phyloP scores from a whole-genome alignment of 2,329 filamentous ascomycete species.

The Cladosporium sp. region DNA sequence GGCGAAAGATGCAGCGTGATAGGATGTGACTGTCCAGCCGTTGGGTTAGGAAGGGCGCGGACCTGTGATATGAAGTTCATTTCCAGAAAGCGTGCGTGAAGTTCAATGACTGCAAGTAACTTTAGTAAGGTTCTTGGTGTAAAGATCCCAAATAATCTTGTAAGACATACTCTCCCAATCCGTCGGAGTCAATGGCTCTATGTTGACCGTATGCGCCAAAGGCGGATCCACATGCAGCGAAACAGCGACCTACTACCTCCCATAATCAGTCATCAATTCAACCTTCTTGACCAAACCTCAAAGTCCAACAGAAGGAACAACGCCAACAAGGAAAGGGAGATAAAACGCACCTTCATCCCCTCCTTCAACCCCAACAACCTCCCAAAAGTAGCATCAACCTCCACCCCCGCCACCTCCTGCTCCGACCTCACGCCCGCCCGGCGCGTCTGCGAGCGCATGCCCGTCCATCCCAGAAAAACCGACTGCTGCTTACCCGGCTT shows the following conservation, averaged over 20 bases:
- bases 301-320: neutral
- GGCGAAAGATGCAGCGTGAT: slow-evolving; percentile 90
- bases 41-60: slow-evolving; percentile 82
- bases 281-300: neutral
- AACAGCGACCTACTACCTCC: slow-evolving; percentile 49
- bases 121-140: slow-evolving; percentile 3
- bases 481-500: slow-evolving; percentile 52
- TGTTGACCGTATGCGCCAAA: slow-evolving; percentile 88
- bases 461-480: slow-evolving; percentile 91
- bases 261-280: slow-evolving; percentile 16
- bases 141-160: slow-evolving; percentile 1
- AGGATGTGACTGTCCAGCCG: slow-evolving; percentile 60
- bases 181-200: slow-evolving; percentile 88
- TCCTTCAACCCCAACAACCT: slow-evolving; percentile 70
- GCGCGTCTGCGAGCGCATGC: slow-evolving; percentile 86
- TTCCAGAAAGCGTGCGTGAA: slow-evolving; percentile 93
- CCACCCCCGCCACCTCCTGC: slow-evolving; percentile 71
- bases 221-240: slow-evolving; percentile 83
- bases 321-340: neutral
- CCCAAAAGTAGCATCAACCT: slow-evolving; percentile 83
- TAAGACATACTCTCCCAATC: slow-evolving; percentile 77
- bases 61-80: slow-evolving; percentile 91
- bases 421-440: slow-evolving; percentile 56
- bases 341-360: slow-evolving; percentile 67
- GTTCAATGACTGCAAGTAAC: slow-evolving; percentile 65